These are phyloP conservation scores for Cajanus cajan DNA, from an alignment of 306 rosid species.

Conservation along the genomic window DNA sequence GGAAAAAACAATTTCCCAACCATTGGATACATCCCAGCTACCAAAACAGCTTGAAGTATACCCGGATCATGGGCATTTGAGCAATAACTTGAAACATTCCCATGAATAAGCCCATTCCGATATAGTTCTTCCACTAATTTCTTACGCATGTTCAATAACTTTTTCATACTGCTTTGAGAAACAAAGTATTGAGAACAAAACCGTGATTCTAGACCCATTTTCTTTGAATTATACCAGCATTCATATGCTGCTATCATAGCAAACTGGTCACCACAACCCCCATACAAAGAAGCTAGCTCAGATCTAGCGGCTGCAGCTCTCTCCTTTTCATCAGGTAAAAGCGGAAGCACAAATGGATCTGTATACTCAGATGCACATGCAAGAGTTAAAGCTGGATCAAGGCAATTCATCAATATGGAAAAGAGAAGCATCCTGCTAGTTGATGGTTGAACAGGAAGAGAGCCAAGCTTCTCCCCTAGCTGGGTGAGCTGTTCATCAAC, in stretches of 20 bases:
- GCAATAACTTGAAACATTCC: conserved; percentile 41
- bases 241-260: conserved; percentile 72
- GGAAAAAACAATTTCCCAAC: conserved; percentile 56
- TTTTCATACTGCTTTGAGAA: conserved; percentile 47
- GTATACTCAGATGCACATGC: conserved; percentile 74
- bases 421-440: conserved; percentile 79
- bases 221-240: conserved; percentile 65
- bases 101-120: conserved; percentile 56
- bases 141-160: conserved; percentile 56
- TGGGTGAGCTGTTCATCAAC: conserved; percentile 59
- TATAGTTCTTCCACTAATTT: conserved; percentile 55
- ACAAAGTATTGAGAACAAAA: conserved; percentile 66
- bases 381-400: conserved; percentile 79
- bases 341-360: conserved; percentile 69
- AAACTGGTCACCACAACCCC: conserved; percentile 73
- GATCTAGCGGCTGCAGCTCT: conserved; percentile 58
- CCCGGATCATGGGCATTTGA: conserved; percentile 65
- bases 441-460: conserved; percentile 74
- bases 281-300: conserved; percentile 73
- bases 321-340: conserved; percentile 50
- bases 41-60: conserved; percentile 61
- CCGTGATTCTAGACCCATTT: conserved; percentile 43
- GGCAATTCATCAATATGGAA: conserved; percentile 81
- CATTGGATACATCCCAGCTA: conserved; percentile 77
- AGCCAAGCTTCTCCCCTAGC: conserved; percentile 76